Base-by-base conservation (phyloP, 768 basidiomycete genomes). In the Hypholoma sublateritium region DNA sequence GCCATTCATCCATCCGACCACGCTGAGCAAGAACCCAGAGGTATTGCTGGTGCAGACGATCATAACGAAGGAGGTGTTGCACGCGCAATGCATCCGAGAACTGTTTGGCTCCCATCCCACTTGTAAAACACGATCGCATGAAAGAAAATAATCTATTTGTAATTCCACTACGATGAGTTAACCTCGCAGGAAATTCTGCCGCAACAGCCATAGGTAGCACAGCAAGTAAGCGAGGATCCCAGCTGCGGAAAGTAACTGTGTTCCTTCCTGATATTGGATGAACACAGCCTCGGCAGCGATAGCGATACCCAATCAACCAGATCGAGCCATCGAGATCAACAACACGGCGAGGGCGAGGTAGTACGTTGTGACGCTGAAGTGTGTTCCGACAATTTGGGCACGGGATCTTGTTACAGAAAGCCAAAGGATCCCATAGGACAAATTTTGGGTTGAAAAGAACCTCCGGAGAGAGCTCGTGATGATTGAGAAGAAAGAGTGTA, bases 221-320 rank as follows among this genome's bases (percentile, higher is more conserved):
- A 2, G 16, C 34, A 13, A 72, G 51, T 16, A 73, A 63, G 0
- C 60, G 58, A 0, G 45, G 37, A 17, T 68, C 65, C 69, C 69
- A 72, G 39, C 67, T 70, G 16, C 58, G 61, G 37, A 69, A 71
- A 0, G 63, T 71, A 7, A 3, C 63, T 62, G 60, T 54, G 56
- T 53, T 21, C 62, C 44, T 47, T 62, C 52, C 22, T 14, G 51
- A 34, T 45, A 16, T 52, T 7, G 50, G 50, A 25, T 51, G 56
- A 19, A 46, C 35, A 22, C 53, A 50, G 2, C 21, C 22, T 14
- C 36, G 19, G 37, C 56, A 59, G 1, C 53, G 46, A 48, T 60
- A 56, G 16, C 55, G 59, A 25, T 39, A 60, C 9, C 55, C 54
- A 39, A 60, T 56, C 21, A 51, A 22, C 19, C 37, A 60, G 44